A percentile compares a stretch with the other conserved stretches of the same genome.
Evolutionary conservation across 1,284 basidiomycete species (phyloP).

Genomic region (Microbotryum saponariae): DNA sequence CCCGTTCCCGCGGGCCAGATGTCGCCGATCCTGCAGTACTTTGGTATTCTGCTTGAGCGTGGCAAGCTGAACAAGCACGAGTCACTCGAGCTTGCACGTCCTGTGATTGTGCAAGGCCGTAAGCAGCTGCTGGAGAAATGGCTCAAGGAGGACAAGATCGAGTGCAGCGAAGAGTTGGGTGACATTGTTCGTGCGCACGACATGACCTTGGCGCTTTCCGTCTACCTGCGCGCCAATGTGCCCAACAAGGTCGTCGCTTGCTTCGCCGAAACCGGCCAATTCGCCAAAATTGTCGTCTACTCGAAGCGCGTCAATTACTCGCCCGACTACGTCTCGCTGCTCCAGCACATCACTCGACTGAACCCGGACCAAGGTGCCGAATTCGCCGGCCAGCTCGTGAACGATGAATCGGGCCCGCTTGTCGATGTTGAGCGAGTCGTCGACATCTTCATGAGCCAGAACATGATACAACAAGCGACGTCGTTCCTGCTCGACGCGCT

Average conservation of each 20-base stretch:
- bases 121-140: constrained; percentile 98
- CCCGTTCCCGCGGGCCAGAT: constrained; percentile 83
- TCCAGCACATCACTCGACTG: constrained; percentile 94
- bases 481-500: constrained; percentile 97
- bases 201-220: constrained; percentile 96
- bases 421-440: constrained; percentile 92
- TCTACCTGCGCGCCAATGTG: constrained; percentile 95
- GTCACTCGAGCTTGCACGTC: constrained; percentile 90
- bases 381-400: constrained; percentile 90
- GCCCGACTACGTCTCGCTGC: constrained; percentile 88
- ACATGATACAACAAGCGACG: constrained; percentile 99
- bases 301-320: constrained; percentile 94
- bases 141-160: constrained; percentile 99
- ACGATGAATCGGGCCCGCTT: constrained; percentile 85
- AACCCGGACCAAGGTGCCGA: constrained; percentile 98
- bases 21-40: constrained; percentile 96
- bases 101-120: constrained; percentile 90
- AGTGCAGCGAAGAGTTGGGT: constrained; percentile 96
- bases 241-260: constrained; percentile 96
- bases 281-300: constrained; percentile 96
- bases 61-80: constrained; percentile 96
- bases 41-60: constrained; percentile 94
- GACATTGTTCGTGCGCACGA: constrained; percentile 93
- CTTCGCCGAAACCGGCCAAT: constrained; percentile 98
- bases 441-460: constrained; percentile 99